Percentiles rank a stretch among this genome's conserved stretches.
phyloP scores from a whole-genome alignment of 306 rosid genomes.

The Ochetophila trinervis region DNA sequence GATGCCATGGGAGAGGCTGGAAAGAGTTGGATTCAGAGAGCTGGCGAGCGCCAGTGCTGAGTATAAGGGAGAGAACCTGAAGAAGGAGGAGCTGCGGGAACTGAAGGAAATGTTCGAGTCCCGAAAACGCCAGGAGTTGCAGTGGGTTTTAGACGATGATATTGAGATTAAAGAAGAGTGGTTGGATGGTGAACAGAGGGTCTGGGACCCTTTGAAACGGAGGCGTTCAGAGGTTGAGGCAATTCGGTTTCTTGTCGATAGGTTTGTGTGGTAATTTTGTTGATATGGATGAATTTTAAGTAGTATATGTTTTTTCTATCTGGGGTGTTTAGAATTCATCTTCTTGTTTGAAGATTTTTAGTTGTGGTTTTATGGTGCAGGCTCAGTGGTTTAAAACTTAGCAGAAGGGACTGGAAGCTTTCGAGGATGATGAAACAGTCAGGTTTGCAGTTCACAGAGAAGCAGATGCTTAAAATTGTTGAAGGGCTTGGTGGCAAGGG shows the following conservation, averaged over 20 bases:
- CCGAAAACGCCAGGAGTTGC: constrained; percentile 55
- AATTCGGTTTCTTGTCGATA: constrained; percentile 72
- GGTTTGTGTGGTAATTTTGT: constrained; percentile 48
- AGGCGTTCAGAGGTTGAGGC: constrained; percentile 60
- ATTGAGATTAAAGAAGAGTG: constrained; percentile 49
- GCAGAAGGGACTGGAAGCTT: constrained; percentile 74
- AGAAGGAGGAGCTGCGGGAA: constrained; percentile 60
- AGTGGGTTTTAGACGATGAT: constrained; percentile 76
- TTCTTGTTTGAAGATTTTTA: not conserved
- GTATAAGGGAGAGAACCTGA: constrained; percentile 44
- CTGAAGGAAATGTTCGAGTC: constrained; percentile 62
- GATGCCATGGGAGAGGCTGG: constrained; percentile 72
- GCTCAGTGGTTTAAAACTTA: constrained; percentile 59
- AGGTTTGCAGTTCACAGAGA: constrained; percentile 73
- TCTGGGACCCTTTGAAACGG: constrained; percentile 27
- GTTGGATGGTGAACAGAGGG: constrained; percentile 34
- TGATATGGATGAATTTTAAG: not conserved
- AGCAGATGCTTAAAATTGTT: constrained; percentile 65
- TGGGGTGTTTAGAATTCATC: not conserved
- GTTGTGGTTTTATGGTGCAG: constrained; percentile 33
- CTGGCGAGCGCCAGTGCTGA: constrained; percentile 27
- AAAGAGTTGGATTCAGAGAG: constrained; percentile 46
- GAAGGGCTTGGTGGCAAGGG: constrained; percentile 55
- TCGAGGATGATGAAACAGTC: constrained; percentile 82
- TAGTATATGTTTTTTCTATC: not conserved